These are phyloP conservation scores for Tetrapisispora pingtungensis DNA, from an alignment of 805 yeast species.

Conservation along the genomic window DNA sequence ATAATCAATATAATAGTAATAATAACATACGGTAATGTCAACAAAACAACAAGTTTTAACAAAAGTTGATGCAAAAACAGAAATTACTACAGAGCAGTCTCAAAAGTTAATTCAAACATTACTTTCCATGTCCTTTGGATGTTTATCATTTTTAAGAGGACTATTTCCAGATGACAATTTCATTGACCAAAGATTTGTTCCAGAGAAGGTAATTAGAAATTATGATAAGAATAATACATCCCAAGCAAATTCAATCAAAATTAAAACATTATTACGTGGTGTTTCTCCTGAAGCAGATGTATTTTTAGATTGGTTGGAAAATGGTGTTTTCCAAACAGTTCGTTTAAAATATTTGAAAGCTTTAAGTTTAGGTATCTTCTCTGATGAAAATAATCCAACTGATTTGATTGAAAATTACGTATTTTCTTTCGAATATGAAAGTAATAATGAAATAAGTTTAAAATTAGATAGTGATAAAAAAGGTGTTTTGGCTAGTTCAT, in stretches of 20 bases:
- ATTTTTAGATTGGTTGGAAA: conserved; percentile 45
- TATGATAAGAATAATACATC: conserved; percentile 18
- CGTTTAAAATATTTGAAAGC: conserved; percentile 35
- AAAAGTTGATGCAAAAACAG: conserved; percentile 13
- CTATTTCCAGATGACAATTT: conserved; percentile 47
- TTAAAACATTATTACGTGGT: conserved; percentile 41
- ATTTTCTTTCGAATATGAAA: conserved; percentile 37
- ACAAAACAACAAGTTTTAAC: conserved; percentile 12
- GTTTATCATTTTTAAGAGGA: conserved; percentile 47
- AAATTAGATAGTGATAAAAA: conserved; percentile 11
- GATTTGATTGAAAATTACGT: conserved; percentile 42
- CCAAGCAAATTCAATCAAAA: conserved; percentile 31
- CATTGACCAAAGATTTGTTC: conserved; percentile 38
- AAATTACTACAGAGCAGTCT: conserved; percentile 32
- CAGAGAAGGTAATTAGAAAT: conserved; percentile 26
- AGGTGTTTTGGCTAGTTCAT: conserved; percentile 10
- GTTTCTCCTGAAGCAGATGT: conserved; percentile 38
- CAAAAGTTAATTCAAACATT: conserved; percentile 40
- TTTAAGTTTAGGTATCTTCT: conserved; percentile 37
- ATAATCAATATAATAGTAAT: no score
- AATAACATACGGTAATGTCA: conserved; percentile 10
- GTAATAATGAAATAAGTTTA: conserved; percentile 19
- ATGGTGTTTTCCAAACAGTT: conserved; percentile 39
- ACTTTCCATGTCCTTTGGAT: conserved; percentile 44
- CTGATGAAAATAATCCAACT: conserved; percentile 35